Evolutionary conservation across 169 alveolate species (phyloP), one percentile per base, ranked within the genome.

Genomic region (Eimeria falciformis): DNA sequence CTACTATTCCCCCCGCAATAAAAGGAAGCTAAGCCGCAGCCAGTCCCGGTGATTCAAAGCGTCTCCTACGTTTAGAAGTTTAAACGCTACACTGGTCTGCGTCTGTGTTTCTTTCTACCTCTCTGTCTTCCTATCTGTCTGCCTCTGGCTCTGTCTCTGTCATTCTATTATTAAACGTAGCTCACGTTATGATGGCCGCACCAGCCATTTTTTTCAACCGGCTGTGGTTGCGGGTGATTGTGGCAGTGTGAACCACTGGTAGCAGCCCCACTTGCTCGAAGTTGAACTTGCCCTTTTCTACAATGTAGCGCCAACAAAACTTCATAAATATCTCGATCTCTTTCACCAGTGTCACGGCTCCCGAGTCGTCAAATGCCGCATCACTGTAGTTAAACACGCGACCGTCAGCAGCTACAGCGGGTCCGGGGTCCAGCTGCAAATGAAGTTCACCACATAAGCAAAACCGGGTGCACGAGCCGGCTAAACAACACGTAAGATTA

Each of bases 211-310:
- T 33, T 46, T 53, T 77, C n/a, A 53, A 89, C n/a, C 62, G 25
- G 69, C 21, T 45, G 53, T 77, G 93, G n/a, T 46, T 25, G 50
- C 90, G 93, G 45, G 62, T 56, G 73, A 89, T 27, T 5, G 78
- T 75, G 45, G 86, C 89, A 58, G 85, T 82, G 93, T 89, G 83
- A 27, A 89, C 93, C 29, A 89, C 79, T 29, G 93, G 93, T 25
- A 89, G 86, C 23, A 89, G 62, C 5, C 90, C 90, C 37, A 89
- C 83, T 5, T 56, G 89, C 18, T 89, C 93, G 27, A 89, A 89
- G 29, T 89, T 82, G 79, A 89, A 89, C 65, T 58, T 77, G 2
- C 93, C 93, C 73, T 33, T 75, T 43, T 89, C 93, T 9, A 89
- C 93, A 12, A 89, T 89, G 83, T 53, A 89, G 5, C 93, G 88